Percentiles rank a stretch among this genome's conserved stretches.
These are phyloP conservation scores for Stellera chamaejasme DNA, from an alignment of 345 rosid genomes.

Conservation along the genomic window DNA sequence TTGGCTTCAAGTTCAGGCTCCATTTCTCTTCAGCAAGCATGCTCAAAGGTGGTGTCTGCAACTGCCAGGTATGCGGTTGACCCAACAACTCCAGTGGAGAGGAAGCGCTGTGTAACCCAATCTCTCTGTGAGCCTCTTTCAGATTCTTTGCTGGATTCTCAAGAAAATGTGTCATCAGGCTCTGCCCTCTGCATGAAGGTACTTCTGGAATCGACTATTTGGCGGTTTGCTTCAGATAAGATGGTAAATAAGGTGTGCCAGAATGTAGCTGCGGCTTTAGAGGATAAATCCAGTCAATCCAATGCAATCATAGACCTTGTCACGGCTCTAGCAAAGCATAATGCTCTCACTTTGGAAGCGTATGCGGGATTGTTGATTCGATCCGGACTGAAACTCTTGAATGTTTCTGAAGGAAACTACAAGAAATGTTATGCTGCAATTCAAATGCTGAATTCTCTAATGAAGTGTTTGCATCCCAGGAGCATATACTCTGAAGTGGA, in stretches of 20 bases:
- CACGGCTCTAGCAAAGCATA: slow-evolving; percentile 83
- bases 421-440: slow-evolving; percentile 75
- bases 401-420: slow-evolving; percentile 59
- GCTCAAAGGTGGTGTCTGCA: slow-evolving; percentile 89
- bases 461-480: slow-evolving; percentile 77
- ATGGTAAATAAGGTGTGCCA: slow-evolving; percentile 89
- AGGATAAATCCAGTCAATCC: slow-evolving; percentile 62
- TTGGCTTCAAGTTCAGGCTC: slow-evolving; percentile 88
- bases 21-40: slow-evolving; percentile 94
- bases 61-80: slow-evolving; percentile 89
- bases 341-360: slow-evolving; percentile 77
- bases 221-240: slow-evolving; percentile 87
- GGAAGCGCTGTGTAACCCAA: slow-evolving; percentile 65
- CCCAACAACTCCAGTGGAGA: slow-evolving; percentile 58
- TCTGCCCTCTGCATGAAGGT: slow-evolving; percentile 87
- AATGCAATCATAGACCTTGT: slow-evolving; percentile 70
- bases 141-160: slow-evolving; percentile 70
- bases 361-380: slow-evolving; percentile 78
- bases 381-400: slow-evolving; percentile 50
- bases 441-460: slow-evolving; percentile 83
- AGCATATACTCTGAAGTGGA: slow-evolving; percentile 73
- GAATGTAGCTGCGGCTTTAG: slow-evolving; percentile 82
- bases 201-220: slow-evolving; percentile 82
- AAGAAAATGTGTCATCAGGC: slow-evolving; percentile 77
- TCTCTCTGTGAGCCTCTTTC: slow-evolving; percentile 80